phyloP scores from a whole-genome alignment of 1,284 basidiomycete genomes.

The Porodaedalea pini region DNA sequence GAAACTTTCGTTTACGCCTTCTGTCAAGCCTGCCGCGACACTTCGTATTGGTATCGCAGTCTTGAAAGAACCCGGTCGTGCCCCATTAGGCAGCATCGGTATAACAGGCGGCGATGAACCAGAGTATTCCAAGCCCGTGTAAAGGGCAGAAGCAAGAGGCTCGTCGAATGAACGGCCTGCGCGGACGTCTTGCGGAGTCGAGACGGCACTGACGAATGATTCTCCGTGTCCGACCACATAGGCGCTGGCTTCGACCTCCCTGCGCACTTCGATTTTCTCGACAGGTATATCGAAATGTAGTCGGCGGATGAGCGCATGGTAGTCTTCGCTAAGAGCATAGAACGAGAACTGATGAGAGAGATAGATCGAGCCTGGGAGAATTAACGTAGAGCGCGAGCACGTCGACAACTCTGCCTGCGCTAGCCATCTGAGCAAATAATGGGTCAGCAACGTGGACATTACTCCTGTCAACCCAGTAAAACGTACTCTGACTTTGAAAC shows the following conservation, averaged over 20 bases:
- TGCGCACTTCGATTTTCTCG: slow-evolving; percentile 63
- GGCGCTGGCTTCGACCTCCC: slow-evolving; percentile 64
- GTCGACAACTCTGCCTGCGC: slow-evolving; percentile 80
- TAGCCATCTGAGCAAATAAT: slow-evolving; percentile 47
- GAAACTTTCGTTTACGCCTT: slow-evolving; percentile 56
- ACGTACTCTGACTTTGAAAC: slow-evolving; percentile 24
- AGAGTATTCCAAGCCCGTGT: slow-evolving; percentile 56
- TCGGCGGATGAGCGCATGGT: slow-evolving; percentile 70
- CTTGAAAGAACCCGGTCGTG: slow-evolving; percentile 42
- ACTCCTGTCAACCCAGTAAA: slow-evolving; percentile 23
- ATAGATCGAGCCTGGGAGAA: slow-evolving; percentile 73
- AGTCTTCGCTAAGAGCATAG: slow-evolving; percentile 71
- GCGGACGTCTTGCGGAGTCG: slow-evolving; percentile 37
- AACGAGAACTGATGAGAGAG: slow-evolving; percentile 81
- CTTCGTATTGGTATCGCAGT: slow-evolving; percentile 55
- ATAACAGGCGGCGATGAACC: slow-evolving; percentile 47
- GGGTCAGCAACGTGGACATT: slow-evolving; percentile 4
- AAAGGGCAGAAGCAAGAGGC: slow-evolving; percentile 70
- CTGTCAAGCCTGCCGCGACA: slow-evolving; percentile 45
- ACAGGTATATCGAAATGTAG: slow-evolving; percentile 61
- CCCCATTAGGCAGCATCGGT: slow-evolving; percentile 78
- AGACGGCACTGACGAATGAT: slow-evolving; percentile 53
- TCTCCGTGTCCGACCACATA: slow-evolving; percentile 38
- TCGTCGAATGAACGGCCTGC: slow-evolving; percentile 62
- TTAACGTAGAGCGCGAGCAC: slow-evolving; percentile 48